Evolutionary conservation across 2,329 filamentous ascomycete species (phyloP), one percentile per base, ranked within the genome.

Genomic region (Cladosporium sp.): DNA sequence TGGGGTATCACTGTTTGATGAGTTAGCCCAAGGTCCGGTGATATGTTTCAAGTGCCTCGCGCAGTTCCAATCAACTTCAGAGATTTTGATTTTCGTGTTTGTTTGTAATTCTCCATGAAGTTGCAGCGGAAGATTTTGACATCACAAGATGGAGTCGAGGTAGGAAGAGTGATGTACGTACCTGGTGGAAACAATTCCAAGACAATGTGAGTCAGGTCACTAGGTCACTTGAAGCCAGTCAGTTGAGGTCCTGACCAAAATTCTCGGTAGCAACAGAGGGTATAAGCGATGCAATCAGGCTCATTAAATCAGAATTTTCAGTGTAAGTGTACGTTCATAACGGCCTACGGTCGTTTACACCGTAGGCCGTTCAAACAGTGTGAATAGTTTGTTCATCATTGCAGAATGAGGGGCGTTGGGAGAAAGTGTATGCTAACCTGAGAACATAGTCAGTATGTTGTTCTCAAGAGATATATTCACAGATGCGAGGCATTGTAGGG

Each of bases 241-340:
- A 51, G 36, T 42, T 4, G 4, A 18, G 9, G 20, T 22, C 19
- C 35, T 19, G 18, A 19, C 11, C 9, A 40, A 15, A 30, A 11
- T 43, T 38, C n/a, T 46, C 19, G 30, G 35, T 36, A 43, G 36
- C 45, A 50, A 49, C 33, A 33, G 22, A 39, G 5, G 22, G 3
- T 38, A 38, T 30, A 42, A 22, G 40, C 4, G 38, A 67, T 70
- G 61, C 62, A 76, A 41, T 55, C 40, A 40, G 38, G 20, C 79
- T 82, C 79, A 82, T 82, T 83, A 82, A 82, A 83, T 83, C 80
- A 83, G 80, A 83, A 80, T 83, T 80, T 79, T 79, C 72, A 75
- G 74, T 79, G 76, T 76, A 67, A 60, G n/a, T 65, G 70, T 73
- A 53, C 51, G 77, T 78, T 82, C 79, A 82, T 77, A 59, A 68